These are phyloP conservation scores for Sporothrix luriei DNA, from an alignment of 2,329 filamentous ascomycete genomes.

Conservation along the genomic window DNA sequence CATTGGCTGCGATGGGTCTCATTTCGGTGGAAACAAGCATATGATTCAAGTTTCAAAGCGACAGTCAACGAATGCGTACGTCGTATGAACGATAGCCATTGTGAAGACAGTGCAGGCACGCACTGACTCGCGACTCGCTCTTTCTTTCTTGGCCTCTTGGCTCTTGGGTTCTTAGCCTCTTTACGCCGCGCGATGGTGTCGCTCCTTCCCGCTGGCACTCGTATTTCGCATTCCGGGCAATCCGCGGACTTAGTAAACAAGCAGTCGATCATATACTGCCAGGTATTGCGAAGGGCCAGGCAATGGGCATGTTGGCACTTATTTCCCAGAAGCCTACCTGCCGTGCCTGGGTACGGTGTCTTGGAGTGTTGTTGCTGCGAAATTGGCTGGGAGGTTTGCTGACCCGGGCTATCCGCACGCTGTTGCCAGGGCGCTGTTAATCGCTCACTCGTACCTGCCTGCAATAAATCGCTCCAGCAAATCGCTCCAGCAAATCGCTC, in stretches of 20 bases:
- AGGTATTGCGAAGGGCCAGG: neutral
- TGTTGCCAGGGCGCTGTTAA: slow-evolving; percentile 12
- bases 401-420: slow-evolving; percentile 22
- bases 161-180: neutral
- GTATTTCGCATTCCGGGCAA: slow-evolving; percentile 22
- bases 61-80: neutral
- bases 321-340: too few relatives aligned
- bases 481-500: slow-evolving; percentile 20
- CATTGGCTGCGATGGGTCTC: slow-evolving; percentile 8
- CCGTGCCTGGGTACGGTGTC: neutral
- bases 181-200: neutral
- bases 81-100: neutral
- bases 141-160: neutral
- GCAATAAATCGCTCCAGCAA: slow-evolving; percentile 19
- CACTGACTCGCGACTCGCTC: slow-evolving; percentile 4
- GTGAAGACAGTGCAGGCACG: neutral
- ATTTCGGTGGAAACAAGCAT: neutral
- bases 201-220: slow-evolving; percentile 3
- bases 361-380: neutral
- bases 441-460: slow-evolving; percentile 12
- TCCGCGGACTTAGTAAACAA: slow-evolving; percentile 3
- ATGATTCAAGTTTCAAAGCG: neutral
- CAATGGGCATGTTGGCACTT: neutral
- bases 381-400: slow-evolving; percentile 17
- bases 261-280: neutral